phyloP scores from a whole-genome alignment of 2,329 filamentous ascomycete genomes.

The Botryosphaeria dothidea region DNA sequence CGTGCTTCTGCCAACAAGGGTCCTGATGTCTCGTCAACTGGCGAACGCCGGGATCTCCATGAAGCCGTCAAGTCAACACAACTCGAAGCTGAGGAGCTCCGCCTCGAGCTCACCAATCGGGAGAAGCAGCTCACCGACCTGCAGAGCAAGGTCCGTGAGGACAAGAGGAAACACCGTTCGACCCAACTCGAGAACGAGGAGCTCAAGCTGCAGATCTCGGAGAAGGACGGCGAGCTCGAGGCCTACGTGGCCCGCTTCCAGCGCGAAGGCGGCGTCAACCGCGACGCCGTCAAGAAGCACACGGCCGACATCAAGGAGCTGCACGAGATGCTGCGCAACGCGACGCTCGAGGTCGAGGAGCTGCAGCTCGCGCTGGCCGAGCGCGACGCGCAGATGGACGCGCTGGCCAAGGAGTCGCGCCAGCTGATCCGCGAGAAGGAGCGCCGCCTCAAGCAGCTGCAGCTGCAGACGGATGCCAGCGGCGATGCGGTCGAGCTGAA shows the following conservation, averaged over 20 bases:
- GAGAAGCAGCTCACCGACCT: conserved; percentile 24
- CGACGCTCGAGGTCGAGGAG: conserved; percentile 26
- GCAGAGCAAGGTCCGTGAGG: conserved; percentile 22
- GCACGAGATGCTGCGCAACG: conserved; percentile 23
- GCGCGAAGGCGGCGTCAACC: conserved; percentile 18
- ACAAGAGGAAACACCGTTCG: conserved; percentile 37
- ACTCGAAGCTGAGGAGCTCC: conserved; percentile 60
- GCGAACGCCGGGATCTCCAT: conserved; percentile 62
- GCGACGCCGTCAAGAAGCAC: conserved; percentile 24
- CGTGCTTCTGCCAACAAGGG: conserved; percentile 46
- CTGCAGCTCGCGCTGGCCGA: conserved; percentile 23
- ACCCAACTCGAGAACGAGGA: conserved; percentile 54
- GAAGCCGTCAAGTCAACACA: conserved; percentile 63
- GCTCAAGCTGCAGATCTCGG: conserved; percentile 69
- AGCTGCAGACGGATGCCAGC: conserved; percentile 31
- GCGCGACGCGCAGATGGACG: conserved; percentile 23
- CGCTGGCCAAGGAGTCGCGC: conserved; percentile 21
- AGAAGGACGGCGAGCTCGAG: conserved; percentile 55
- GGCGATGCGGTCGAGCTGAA: conserved; percentile 33
- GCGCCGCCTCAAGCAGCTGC: conserved; percentile 21
- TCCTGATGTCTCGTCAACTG: conserved; percentile 46
- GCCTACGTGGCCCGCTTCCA: conserved; percentile 32
- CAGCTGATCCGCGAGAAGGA: conserved; percentile 22
- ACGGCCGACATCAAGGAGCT: conserved; percentile 26
- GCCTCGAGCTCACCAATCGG: conserved; percentile 28